Evolutionary conservation across 2,329 filamentous ascomycete genomes (phyloP).

Genomic region (Graphilbum fragrans): DNA sequence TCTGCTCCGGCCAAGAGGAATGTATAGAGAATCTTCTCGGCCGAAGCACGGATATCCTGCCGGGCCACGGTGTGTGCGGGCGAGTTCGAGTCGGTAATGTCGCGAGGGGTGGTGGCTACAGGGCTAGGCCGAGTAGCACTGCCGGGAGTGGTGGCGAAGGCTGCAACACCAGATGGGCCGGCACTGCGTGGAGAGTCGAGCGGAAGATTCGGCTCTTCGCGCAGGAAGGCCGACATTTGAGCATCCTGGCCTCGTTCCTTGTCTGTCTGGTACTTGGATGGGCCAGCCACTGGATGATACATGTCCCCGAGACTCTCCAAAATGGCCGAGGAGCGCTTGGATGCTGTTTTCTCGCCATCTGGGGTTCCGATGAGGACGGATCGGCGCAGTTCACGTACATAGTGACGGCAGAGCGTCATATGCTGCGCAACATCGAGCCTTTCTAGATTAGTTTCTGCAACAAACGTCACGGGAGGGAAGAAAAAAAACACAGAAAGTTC

Average conservation of each 20-base stretch:
- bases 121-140: constrained; percentile 31
- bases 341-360: constrained; percentile 65
- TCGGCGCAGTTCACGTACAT: constrained; percentile 86
- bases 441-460: constrained; percentile 7
- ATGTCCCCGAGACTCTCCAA: constrained; percentile 63
- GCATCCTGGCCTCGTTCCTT: constrained; percentile 74
- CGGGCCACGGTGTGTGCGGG: constrained; percentile 75
- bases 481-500: neutral
- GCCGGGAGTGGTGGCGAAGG: neutral
- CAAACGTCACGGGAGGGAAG: neutral
- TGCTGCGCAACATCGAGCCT: constrained; percentile 99
- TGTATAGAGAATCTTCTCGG: constrained; percentile 98
- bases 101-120: constrained; percentile 40
- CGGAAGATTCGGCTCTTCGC: constrained; percentile 45
- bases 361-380: constrained; percentile 90
- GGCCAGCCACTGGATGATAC: constrained; percentile 44
- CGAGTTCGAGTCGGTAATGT: constrained; percentile 65
- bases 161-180: constrained; percentile 33
- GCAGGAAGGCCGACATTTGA: constrained; percentile 80
- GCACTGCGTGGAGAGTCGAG: constrained; percentile 38
- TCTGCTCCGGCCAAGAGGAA: constrained; percentile 92
- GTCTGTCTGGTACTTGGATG: constrained; percentile 50
- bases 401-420: constrained; percentile 94
- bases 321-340: constrained; percentile 73
- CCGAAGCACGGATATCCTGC: constrained; percentile 81